A percentile compares a stretch with the other conserved stretches of the same genome.
Conservation (phyloP, 176 grass and related monocot species). For the Dactylis glomerata region DNA sequence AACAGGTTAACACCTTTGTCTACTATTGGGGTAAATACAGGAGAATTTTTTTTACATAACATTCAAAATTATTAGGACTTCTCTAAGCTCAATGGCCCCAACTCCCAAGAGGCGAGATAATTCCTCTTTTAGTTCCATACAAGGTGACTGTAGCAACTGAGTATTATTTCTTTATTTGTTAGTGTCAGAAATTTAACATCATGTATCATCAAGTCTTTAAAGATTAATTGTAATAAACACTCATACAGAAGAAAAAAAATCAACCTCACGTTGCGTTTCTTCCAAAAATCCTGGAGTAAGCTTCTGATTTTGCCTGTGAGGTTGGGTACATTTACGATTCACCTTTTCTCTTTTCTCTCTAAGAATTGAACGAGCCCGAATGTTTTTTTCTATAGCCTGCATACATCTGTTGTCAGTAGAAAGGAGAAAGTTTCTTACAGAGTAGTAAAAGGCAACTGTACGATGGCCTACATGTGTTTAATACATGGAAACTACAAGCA, state of each 20-base stretch:
- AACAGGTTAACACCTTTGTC: background rate
- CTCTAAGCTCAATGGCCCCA: background rate
- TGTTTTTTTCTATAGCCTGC: conserved; percentile 46
- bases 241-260: background rate
- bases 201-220: background rate
- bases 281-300: conserved; percentile 48
- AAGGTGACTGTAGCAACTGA: background rate
- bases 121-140: background rate
- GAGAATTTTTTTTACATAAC: background rate
- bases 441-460: background rate
- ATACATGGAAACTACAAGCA: background rate
- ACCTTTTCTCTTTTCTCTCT: conserved; percentile 48
- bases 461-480: background rate
- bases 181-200: background rate
- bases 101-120: background rate
- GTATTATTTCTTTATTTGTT: background rate
- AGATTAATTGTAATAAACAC: background rate
- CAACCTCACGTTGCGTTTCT: conserved; percentile 51
- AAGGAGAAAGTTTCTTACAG: background rate
- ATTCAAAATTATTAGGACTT: background rate
- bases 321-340: conserved; percentile 45
- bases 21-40: background rate
- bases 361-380: conserved; percentile 48
- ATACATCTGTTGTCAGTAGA: conserved; percentile 23
- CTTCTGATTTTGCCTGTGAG: conserved; percentile 28